phyloP scores from a whole-genome alignment of 1,284 basidiomycete species.

The Pseudozyma thailandica region DNA sequence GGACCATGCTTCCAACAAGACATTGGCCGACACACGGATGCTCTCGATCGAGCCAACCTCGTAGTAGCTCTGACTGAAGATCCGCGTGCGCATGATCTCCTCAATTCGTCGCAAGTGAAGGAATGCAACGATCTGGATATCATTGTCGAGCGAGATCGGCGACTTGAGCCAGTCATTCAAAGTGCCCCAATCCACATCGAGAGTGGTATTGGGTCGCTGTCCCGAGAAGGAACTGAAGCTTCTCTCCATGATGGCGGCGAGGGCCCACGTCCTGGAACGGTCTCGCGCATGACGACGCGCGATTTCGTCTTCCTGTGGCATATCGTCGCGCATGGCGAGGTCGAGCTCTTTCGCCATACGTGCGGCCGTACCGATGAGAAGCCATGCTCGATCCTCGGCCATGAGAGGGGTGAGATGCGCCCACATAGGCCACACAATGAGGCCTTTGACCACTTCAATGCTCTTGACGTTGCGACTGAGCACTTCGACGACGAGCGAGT shows the following conservation, averaged over 20 bases:
- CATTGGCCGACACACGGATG: slow-evolving; percentile 48
- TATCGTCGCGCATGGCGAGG: slow-evolving; percentile 41
- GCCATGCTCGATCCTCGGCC: slow-evolving; percentile 47
- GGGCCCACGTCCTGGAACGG: slow-evolving; percentile 43
- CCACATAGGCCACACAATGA: slow-evolving; percentile 51
- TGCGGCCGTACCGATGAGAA: slow-evolving; percentile 48
- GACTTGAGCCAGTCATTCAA: slow-evolving; percentile 51
- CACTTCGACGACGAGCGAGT: slow-evolving; percentile 46
- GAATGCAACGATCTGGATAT: slow-evolving; percentile 44
- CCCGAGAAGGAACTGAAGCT: slow-evolving; percentile 50
- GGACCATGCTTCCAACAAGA: slow-evolving; percentile 39
- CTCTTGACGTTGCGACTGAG: slow-evolving; percentile 53
- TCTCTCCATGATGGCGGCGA: slow-evolving; percentile 50
- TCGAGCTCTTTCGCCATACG: slow-evolving; percentile 49
- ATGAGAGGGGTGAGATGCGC: slow-evolving; percentile 48
- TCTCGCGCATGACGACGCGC: slow-evolving; percentile 44
- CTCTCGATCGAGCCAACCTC: slow-evolving; percentile 51
- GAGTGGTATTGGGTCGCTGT: slow-evolving; percentile 45
- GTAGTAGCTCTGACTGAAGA: slow-evolving; percentile 52
- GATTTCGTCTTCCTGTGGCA: slow-evolving; percentile 31
- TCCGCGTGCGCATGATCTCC: slow-evolving; percentile 47
- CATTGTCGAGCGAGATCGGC: slow-evolving; percentile 37
- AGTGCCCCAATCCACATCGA: slow-evolving; percentile 47
- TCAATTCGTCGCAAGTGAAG: slow-evolving; percentile 46
- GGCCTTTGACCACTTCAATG: slow-evolving; percentile 46